phyloP scores from a whole-genome alignment of 2,329 filamentous ascomycete species.

The Ascochyta viciae-villosae region DNA sequence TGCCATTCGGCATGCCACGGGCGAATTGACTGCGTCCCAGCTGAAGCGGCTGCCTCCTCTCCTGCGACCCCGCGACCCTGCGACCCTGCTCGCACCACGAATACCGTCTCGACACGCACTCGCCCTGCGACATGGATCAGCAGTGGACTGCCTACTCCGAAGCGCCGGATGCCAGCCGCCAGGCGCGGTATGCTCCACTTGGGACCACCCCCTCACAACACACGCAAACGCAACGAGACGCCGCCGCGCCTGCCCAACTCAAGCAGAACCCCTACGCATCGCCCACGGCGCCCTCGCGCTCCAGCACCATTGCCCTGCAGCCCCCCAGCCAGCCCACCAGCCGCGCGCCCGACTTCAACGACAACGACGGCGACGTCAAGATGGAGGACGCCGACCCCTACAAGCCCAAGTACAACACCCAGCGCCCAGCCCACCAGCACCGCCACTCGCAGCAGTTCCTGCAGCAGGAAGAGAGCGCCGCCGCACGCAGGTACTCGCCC shows the following conservation, averaged over 20 bases:
- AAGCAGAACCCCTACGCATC: conserved; percentile 47
- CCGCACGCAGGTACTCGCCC: conserved; percentile 91
- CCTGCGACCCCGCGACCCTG: conserved; percentile 25
- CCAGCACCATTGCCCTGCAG: conserved; percentile 16
- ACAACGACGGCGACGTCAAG: conserved; percentile 55
- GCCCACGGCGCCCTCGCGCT: conserved; percentile 13
- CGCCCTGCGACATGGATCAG: conserved; percentile 42
- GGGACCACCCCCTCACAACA: conserved; percentile 46
- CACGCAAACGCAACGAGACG: conserved; percentile 38
- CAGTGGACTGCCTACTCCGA: conserved; percentile 50
- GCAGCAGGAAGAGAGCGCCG: conserved; percentile 76
- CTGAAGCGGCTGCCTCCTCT: conserved; percentile 43
- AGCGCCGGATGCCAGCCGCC: conserved; percentile 41
- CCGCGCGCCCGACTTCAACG: conserved; percentile 48
- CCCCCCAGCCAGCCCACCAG: conserved; percentile 33
- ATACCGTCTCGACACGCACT: conserved; percentile 14
- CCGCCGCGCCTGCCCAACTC: conserved; percentile 38
- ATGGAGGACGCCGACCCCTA: conserved; percentile 94
- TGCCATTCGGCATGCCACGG: conserved; percentile 43
- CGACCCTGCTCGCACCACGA: conserved; percentile 24
- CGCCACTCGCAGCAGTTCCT: conserved; percentile 77
- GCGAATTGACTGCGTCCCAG: conserved; percentile 44
- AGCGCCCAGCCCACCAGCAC: conserved; percentile 79
- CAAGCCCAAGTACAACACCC: conserved; percentile 79
- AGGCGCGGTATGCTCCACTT: conserved; percentile 48